phyloP scores from a whole-genome alignment of 768 basidiomycete genomes.

The Rhodotorula sphaerocarpa region DNA sequence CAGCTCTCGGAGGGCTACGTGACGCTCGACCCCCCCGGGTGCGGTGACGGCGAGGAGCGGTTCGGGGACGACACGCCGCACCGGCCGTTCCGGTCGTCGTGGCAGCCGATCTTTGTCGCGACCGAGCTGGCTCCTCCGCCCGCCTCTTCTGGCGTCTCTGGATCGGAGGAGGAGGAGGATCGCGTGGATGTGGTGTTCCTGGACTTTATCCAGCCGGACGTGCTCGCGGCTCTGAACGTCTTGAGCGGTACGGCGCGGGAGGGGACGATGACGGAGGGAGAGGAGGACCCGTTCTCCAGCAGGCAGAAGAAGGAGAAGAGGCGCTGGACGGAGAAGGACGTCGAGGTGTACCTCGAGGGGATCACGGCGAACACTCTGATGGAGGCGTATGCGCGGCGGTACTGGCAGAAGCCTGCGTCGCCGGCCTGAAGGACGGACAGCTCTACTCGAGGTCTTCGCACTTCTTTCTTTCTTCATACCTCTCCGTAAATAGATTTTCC shows the following conservation, averaged over 20 bases:
- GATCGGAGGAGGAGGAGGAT: constrained; percentile 44
- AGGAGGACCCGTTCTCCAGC: no score
- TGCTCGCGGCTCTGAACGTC: constrained; percentile 50
- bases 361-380: constrained; percentile 52
- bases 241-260: constrained; percentile 38
- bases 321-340: constrained; percentile 53
- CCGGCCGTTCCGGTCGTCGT: constrained; percentile 54
- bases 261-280: no score
- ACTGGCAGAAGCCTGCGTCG: no score
- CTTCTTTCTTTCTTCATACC: no score
- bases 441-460: no score
- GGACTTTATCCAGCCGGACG: constrained; percentile 55
- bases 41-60: constrained; percentile 32
- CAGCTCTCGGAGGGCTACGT: constrained; percentile 67
- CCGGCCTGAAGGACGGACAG: no score
- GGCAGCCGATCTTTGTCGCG: constrained; percentile 54
- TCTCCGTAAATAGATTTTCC: no score
- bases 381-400: constrained; percentile 53
- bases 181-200: constrained; percentile 68
- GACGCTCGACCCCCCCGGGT: constrained; percentile 56
- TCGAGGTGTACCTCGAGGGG: constrained; percentile 51
- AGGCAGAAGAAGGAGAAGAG: constrained; percentile 50
- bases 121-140: constrained; percentile 50
- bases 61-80: constrained; percentile 67
- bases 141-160: constrained; percentile 34